Evolutionary conservation across 495 filamentous ascomycete species (phyloP), one percentile per base, ranked within the genome.

Genomic region (Hypoxylon trugodes): DNA sequence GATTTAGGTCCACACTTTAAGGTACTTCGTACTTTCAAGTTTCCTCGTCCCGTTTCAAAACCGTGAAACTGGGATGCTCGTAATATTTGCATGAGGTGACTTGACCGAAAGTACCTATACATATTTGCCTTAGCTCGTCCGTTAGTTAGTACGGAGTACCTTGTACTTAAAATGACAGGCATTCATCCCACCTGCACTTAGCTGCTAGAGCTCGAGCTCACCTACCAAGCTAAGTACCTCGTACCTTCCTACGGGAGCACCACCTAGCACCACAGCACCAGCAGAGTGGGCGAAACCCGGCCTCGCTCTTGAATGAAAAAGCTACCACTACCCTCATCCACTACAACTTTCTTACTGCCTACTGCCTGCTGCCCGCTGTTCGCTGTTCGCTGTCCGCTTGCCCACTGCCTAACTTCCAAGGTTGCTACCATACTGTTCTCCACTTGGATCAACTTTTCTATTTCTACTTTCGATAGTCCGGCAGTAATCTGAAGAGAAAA

Each of bases 161-260:
- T 46, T 38, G 46, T 36, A 58, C 52, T 57, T 63, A 33, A 48
- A 64, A 47, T n/a, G 46, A 53, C 61, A 58, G 38, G 52, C 37
- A 56, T 49, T 16, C 9, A 43, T 43, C 59, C 58, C 57, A 60
- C 47, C 3, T 38, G 35, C 35, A 38, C 35, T 16, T 38, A 13
- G n/a, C 33, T 47, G 19, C 37, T 47, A 40, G 30, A 35, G 28
- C 22, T 59, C 15, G 19, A 43, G 38, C 40, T 36, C 52, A 12
- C 30, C 35, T 52, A 26, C 25, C 16, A 12, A 38, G 9, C 26
- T 25, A 25, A 18, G 47, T 43, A 51, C 55, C 24, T 22, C n/a
- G 37, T 51, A 51, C 13, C 30, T 21, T 45, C 41, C 19, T 45
- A 18, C 22, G 24, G 43, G 24, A 43, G 4, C 24, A 19, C 7